Evolutionary conservation across 1,139 yeast species (phyloP).

Genomic region (Geotrichum histeridarum): DNA sequence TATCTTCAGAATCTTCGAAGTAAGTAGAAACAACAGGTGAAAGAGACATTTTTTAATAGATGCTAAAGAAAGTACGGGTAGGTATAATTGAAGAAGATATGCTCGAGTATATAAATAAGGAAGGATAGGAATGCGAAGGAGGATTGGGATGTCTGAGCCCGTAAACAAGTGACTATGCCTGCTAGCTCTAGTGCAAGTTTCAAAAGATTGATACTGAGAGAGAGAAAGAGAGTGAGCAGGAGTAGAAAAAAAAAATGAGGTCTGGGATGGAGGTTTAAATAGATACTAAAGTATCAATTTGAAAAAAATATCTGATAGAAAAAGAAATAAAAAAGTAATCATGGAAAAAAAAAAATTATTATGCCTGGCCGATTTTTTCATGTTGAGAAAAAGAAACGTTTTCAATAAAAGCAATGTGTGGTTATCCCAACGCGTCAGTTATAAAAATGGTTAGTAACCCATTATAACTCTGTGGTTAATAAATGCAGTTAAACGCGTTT

Average conservation of each 20-base stretch:
- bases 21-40: conserved; percentile 10
- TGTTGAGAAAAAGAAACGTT: not conserved
- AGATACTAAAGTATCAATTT: not conserved
- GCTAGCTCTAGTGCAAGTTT: not conserved
- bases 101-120: not conserved
- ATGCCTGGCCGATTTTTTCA: not conserved
- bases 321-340: not conserved
- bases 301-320: not conserved
- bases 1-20: not conserved
- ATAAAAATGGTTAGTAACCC: too few species aligned
- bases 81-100: not conserved
- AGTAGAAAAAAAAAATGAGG: conserved; percentile 1
- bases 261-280: not conserved
- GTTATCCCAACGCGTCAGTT: too few species aligned
- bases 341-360: not conserved
- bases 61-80: conserved; percentile 2
- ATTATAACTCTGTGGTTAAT: too few species aligned
- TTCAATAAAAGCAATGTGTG: too few species aligned
- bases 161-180: not conserved
- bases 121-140: not conserved
- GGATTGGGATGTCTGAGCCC: not conserved
- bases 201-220: not conserved
- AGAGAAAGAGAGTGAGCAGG: not conserved
- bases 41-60: conserved; percentile 7
- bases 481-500: too few species aligned